Evolutionary conservation across 768 basidiomycete species (phyloP).

Genomic region (Hericium erinaceus): DNA sequence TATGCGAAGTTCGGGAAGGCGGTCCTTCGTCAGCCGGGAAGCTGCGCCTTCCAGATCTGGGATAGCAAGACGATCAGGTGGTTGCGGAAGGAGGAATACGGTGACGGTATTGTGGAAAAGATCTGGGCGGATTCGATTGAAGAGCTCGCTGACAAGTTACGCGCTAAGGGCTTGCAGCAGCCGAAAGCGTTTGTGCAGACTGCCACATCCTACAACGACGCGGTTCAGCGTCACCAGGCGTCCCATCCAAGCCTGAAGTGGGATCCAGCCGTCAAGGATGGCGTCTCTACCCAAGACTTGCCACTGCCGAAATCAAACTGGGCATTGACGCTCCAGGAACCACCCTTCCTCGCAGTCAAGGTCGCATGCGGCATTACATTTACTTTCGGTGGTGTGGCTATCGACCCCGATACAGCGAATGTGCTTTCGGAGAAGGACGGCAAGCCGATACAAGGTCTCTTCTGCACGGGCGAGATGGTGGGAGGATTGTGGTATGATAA

Average conservation of each 20-base stretch:
- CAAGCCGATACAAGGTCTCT: conserved; percentile 41
- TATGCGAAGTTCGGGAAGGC: conserved; percentile 61
- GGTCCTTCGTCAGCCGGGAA: conserved; percentile 48
- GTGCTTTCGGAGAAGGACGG: conserved; percentile 37
- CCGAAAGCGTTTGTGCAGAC: conserved; percentile 35
- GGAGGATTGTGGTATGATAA: conserved; percentile 55
- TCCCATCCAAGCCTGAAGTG: conserved; percentile 32
- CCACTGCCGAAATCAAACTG: conserved; percentile 55
- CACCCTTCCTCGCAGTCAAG: conserved; percentile 57
- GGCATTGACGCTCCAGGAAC: conserved; percentile 45
- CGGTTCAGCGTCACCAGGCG: conserved; percentile 28
- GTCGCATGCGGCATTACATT: conserved; percentile 65
- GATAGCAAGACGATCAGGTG: conserved; percentile 34
- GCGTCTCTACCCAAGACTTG: conserved; percentile 42
- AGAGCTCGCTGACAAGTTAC: conserved; percentile 40
- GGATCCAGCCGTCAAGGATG: conserved; percentile 61
- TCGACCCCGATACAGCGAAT: conserved; percentile 43
- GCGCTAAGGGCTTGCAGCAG: conserved; percentile 36
- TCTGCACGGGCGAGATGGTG: conserved; percentile 62
- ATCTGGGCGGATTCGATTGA: conserved; percentile 37
- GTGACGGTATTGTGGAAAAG: conserved; percentile 49
- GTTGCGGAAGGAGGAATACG: conserved; percentile 59
- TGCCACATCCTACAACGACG: conserved; percentile 40
- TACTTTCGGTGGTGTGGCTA: conserved; percentile 60
- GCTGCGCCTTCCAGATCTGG: conserved; percentile 59